Percentiles rank a stretch among this genome's conserved stretches.
phyloP scores from a whole-genome alignment of 352 stramenopile genomes.

The Phytophthora megakarya region DNA sequence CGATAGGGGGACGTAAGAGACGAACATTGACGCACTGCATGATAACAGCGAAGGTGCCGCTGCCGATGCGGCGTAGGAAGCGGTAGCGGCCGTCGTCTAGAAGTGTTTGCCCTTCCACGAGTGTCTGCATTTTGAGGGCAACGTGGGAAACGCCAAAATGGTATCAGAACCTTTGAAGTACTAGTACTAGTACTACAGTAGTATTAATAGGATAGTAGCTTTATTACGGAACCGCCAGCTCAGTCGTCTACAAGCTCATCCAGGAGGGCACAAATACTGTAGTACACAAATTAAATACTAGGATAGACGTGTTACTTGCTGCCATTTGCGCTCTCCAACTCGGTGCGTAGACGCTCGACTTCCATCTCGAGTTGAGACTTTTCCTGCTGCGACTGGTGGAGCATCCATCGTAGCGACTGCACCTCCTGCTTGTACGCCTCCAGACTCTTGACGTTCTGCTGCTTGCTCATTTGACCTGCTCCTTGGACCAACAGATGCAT shows the following conservation, averaged over 20 bases:
- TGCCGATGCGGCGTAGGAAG: constrained; percentile 73
- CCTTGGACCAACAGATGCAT: constrained; percentile 74
- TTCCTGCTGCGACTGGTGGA: constrained; percentile 77
- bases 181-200: too few relatives aligned
- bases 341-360: constrained; percentile 68
- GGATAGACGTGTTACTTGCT: constrained; percentile 20
- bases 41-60: constrained; percentile 73
- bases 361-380: constrained; percentile 67
- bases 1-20: not conserved
- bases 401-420: constrained; percentile 61
- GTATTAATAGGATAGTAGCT: too few relatives aligned
- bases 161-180: too few relatives aligned
- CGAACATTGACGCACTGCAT: constrained; percentile 53
- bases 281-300: constrained; percentile 40
- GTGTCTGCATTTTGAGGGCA: constrained; percentile 38
- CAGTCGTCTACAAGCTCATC: constrained; percentile 21
- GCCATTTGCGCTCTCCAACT: constrained; percentile 36
- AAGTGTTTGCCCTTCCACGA: constrained; percentile 75
- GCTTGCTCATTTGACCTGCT: constrained; percentile 65
- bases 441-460: constrained; percentile 49
- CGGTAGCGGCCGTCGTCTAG: constrained; percentile 67
- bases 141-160: constrained; percentile 1
- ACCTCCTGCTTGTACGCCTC: constrained; percentile 77
- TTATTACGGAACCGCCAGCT: constrained; percentile 12
- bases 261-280: constrained; percentile 19